Evolutionary conservation across 345 rosid genomes (phyloP).

Genomic region (Citrus cavaleriei): DNA sequence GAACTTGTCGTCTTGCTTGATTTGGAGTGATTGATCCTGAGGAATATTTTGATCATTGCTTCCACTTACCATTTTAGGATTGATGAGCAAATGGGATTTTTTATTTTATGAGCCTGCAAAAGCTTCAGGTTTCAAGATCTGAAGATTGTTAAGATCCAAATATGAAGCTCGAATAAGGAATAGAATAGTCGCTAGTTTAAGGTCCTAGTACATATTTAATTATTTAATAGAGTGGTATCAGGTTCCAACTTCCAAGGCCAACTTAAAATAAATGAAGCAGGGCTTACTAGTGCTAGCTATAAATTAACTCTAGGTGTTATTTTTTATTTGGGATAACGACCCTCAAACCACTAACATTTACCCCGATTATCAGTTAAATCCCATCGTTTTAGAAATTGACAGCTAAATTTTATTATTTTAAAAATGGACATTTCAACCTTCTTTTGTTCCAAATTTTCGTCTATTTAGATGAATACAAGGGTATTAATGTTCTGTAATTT

Average conservation of each 20-base stretch:
- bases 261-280: background rate
- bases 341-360: too few relatives aligned
- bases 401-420: too few relatives aligned
- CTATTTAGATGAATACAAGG: too few relatives aligned
- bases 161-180: slow-evolving; percentile 19
- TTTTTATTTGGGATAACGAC: background rate
- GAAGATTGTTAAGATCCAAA: slow-evolving; percentile 25
- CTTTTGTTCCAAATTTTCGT: too few relatives aligned
- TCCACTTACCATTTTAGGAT: slow-evolving; percentile 19
- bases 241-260: background rate
- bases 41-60: background rate
- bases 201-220: background rate
- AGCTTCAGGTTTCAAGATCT: background rate
- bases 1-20: slow-evolving; percentile 46
- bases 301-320: background rate
- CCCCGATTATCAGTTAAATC: too few relatives aligned
- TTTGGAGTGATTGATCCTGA: slow-evolving; percentile 18
- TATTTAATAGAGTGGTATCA: background rate
- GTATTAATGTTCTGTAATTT: too few relatives aligned
- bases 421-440: too few relatives aligned
- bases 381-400: too few relatives aligned
- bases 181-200: background rate
- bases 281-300: background rate
- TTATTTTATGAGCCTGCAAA: background rate
- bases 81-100: background rate